These are phyloP conservation scores for Sporobolomyces phaffii DNA, from an alignment of 768 basidiomycete species.

Conservation along the genomic window DNA sequence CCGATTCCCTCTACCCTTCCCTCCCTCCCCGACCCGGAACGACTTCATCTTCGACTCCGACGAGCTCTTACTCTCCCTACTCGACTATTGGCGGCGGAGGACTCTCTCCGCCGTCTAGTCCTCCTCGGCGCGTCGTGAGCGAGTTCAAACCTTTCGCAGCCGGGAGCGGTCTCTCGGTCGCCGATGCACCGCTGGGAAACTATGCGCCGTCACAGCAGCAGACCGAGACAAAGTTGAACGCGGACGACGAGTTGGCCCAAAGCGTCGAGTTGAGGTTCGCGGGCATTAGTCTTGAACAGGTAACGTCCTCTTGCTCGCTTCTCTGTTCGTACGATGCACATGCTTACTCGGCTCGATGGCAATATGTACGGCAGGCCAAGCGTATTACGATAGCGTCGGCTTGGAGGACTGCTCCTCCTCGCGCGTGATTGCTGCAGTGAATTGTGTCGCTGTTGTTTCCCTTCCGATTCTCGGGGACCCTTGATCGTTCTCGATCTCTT, in stretches of 20 bases:
- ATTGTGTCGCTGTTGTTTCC: too few species aligned
- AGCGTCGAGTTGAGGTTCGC: slow-evolving; percentile 71
- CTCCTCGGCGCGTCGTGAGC: slow-evolving; percentile 77
- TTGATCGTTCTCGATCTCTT: background rate
- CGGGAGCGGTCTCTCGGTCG: slow-evolving; percentile 63
- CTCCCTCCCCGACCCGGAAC: slow-evolving; percentile 35
- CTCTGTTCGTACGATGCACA: too few species aligned
- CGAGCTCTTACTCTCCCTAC: background rate
- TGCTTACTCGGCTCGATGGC: too few species aligned
- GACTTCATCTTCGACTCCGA: background rate
- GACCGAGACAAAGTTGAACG: slow-evolving; percentile 3
- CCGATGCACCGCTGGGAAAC: slow-evolving; percentile 41
- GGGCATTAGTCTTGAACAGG: slow-evolving; percentile 88
- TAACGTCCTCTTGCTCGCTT: slow-evolving; percentile 43
- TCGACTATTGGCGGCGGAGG: slow-evolving; percentile 6
- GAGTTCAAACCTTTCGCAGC: slow-evolving; percentile 84
- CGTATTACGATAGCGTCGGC: slow-evolving; percentile 44
- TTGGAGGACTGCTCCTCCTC: slow-evolving; percentile 33
- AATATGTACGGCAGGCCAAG: slow-evolving; percentile 42
- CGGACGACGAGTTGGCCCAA: slow-evolving; percentile 53
- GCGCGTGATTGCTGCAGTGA: slow-evolving; percentile 30
- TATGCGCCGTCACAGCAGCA: slow-evolving; percentile 32
- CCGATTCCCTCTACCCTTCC: slow-evolving; percentile 20
- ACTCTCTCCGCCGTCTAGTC: slow-evolving; percentile 51
- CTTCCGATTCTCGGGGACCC: too few species aligned